Conservation (phyloP, 2,329 filamentous ascomycete genomes). For the Microdochium trichocladiopsis region DNA sequence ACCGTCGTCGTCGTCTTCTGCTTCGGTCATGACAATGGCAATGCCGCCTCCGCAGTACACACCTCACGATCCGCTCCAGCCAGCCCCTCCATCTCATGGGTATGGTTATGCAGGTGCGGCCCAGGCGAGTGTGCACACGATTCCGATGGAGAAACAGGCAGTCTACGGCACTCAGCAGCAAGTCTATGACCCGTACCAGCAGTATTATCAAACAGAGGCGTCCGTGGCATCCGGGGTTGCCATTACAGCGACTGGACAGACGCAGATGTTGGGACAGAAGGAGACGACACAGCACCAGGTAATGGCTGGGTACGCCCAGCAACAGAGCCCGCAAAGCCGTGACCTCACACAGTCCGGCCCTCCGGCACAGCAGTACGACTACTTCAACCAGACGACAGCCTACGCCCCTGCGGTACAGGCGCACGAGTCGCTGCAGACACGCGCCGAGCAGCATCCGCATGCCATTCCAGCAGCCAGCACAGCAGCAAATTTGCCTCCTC, state of each 20-base stretch:
- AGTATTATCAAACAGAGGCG: background rate
- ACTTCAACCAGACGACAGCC: too few relatives aligned
- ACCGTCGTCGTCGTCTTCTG: background rate
- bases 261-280: background rate
- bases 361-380: too few relatives aligned
- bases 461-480: background rate
- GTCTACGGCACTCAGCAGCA: background rate
- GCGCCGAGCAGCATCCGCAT: too few relatives aligned
- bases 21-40: background rate
- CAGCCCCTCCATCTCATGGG: background rate
- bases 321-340: too few relatives aligned
- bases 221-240: background rate
- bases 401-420: too few relatives aligned
- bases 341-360: too few relatives aligned
- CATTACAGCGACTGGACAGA: background rate
- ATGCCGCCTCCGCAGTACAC: background rate
- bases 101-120: background rate
- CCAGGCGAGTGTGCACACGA: background rate
- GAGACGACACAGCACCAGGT: background rate
- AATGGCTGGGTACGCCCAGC: too few relatives aligned
- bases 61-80: background rate
- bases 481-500: background rate
- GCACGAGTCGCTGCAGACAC: too few relatives aligned
- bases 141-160: background rate
- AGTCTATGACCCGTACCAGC: background rate